These are phyloP conservation scores for Boletales sp. DNA, from an alignment of 768 basidiomycete species.

Conservation along the genomic window DNA sequence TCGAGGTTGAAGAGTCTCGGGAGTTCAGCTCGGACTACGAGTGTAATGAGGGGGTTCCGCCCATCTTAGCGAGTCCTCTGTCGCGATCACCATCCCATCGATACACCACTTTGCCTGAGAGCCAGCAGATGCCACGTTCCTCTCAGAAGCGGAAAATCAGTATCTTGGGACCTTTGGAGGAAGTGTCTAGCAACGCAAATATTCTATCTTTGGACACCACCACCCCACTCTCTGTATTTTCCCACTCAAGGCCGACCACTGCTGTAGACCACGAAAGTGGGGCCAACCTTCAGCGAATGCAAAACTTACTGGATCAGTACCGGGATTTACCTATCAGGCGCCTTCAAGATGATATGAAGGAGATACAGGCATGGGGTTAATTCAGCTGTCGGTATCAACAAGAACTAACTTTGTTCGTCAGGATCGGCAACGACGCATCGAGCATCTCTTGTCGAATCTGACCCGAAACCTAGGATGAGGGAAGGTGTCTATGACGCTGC, in stretches of 20 bases:
- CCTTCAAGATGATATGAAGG: constrained; percentile 79
- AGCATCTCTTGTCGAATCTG: constrained; percentile 63
- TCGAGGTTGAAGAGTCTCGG: constrained; percentile 58
- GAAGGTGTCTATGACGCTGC: neutral
- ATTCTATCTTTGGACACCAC: constrained; percentile 27
- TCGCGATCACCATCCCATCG: constrained; percentile 7
- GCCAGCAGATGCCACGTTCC: constrained; percentile 6
- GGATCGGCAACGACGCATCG: constrained; percentile 78
- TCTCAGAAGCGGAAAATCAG: constrained; percentile 26
- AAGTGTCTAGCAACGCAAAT: constrained; percentile 27
- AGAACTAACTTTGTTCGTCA: constrained; percentile 22
- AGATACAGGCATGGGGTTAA: constrained; percentile 56
- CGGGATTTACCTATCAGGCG: constrained; percentile 59
- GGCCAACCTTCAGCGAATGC: constrained; percentile 50
- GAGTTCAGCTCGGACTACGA: constrained; percentile 50
- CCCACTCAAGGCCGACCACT: constrained; percentile 17
- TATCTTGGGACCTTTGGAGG: constrained; percentile 23
- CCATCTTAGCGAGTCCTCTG: constrained; percentile 10
- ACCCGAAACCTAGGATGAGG: constrained; percentile 55
- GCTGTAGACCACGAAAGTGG: constrained; percentile 33
- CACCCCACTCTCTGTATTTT: constrained; percentile 29
- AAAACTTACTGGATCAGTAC: constrained; percentile 61
- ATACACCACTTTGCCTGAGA: constrained; percentile 4
- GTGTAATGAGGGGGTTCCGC: constrained; percentile 25
- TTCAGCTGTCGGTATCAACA: neutral